phyloP scores from a whole-genome alignment of 352 stramenopile genomes.

The Phytophthora kernoviae region DNA sequence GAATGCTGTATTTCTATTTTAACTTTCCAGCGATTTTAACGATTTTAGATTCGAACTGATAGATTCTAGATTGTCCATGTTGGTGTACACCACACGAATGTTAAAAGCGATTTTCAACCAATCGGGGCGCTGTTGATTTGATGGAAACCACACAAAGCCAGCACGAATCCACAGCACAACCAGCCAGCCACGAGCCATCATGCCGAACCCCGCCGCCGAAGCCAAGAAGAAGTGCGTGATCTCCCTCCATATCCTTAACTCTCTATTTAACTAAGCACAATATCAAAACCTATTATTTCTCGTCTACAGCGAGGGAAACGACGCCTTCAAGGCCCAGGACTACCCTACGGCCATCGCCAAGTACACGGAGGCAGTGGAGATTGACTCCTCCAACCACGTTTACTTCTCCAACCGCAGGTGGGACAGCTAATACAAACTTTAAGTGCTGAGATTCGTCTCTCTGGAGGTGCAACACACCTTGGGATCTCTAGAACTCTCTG shows the following conservation, averaged over 20 bases:
- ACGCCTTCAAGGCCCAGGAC: constrained; percentile 93
- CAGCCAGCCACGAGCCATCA: constrained; percentile 27
- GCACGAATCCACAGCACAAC: constrained; percentile 5
- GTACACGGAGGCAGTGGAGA: constrained; percentile 92
- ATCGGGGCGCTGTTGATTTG: constrained; percentile 4
- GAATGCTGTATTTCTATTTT: too few species aligned
- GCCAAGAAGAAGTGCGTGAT: constrained; percentile 80
- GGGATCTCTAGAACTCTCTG: constrained; percentile 3
- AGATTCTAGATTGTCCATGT: neutral
- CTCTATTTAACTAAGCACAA: neutral
- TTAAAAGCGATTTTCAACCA: constrained; percentile 17
- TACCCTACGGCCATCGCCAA: constrained; percentile 90
- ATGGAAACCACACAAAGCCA: constrained; percentile 25
- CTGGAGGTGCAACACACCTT: neutral
- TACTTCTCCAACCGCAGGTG: constrained; percentile 95
- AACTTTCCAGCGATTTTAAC: too few species aligned
- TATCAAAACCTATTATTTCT: neutral
- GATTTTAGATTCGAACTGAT: neutral
- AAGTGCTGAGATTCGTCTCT: neutral
- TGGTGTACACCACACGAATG: constrained; percentile 9
- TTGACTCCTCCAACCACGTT: constrained; percentile 90
- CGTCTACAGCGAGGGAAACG: constrained; percentile 89
- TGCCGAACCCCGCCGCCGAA: constrained; percentile 77
- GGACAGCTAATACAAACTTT: neutral
- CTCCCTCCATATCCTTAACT: neutral